These are phyloP conservation scores for Arachis stenosperma DNA, from an alignment of 306 rosid species.

Conservation along the genomic window DNA sequence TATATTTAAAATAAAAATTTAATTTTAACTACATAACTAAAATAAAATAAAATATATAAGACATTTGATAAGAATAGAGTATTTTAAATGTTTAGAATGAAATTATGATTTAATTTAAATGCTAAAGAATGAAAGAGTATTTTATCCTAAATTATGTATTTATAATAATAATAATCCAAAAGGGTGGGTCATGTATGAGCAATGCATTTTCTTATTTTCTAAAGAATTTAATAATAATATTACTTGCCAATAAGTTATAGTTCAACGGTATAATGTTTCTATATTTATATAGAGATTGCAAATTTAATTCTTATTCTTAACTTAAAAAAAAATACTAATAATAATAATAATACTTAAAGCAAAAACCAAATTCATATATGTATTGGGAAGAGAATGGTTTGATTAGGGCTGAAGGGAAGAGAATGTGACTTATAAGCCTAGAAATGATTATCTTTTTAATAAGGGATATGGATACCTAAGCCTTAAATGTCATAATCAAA, in stretches of 20 bases:
- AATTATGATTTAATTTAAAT: too few species aligned
- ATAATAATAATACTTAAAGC: background rate
- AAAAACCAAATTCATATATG: background rate
- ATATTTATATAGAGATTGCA: accelerated
- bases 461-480: slow-evolving; percentile 22
- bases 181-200: slow-evolving; percentile 27
- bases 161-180: background rate
- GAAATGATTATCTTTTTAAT: background rate
- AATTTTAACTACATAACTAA: too few species aligned
- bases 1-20: too few species aligned
- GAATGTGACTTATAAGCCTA: slow-evolving; percentile 28
- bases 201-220: background rate
- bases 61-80: too few species aligned
- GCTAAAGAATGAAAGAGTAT: too few species aligned
- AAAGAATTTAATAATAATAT: too few species aligned
- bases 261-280: accelerated
- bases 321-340: too few species aligned
- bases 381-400: background rate
- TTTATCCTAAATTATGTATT: too few species aligned
- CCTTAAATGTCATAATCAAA: slow-evolving; percentile 46
- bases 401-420: slow-evolving; percentile 36
- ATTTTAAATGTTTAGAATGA: too few species aligned
- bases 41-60: too few species aligned
- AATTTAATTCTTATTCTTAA: too few species aligned
- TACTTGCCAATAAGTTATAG: too few species aligned